Evolutionary conservation across 1,139 yeast genomes (phyloP), one percentile per base, ranked within the genome.

Genomic region (Yamadazyma conglobata): DNA sequence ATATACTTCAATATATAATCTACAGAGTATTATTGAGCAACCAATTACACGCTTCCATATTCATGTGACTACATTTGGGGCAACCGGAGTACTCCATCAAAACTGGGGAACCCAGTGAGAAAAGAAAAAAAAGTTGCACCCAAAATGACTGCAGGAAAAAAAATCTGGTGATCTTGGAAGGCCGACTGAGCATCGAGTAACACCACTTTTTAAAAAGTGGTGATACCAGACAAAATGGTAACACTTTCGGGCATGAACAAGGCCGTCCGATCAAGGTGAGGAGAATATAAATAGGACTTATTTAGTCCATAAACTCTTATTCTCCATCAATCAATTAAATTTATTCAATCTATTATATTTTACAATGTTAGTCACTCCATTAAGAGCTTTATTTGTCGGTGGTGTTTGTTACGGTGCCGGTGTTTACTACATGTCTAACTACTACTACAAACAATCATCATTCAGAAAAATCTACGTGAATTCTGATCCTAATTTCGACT

Each of bases 381-480:
- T 37, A 31, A 52, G 47, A 45, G 64, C 66, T 10, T 49, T 64
- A 31, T 27, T 56, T 9, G 38, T 52, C 19, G 70, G 70, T 27
- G 70, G 68, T 34, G 40, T 47, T 20, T 52, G 52, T 27, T 64
- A 64, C 39, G 65, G 63, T 10, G 32, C 53, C 10, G 67, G 63
- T 24, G 63, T 52, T 4, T 43, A 49, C 31, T 63, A 51, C 46
- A 66, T 65, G 72, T 41, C 53, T n/a, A 57, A 47, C 22, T 42
- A 49, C 38, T 64, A 63, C 48, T 62, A 57, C 45, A 37, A 48
- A 21, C 44, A 48, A 24, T 60, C 65, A n/a, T 32, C 52, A 6
- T 44, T 64, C 32, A 59, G 52, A 39, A 46, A 48, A 32, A 56
- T 56, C 18, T 65, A 48, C 37, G 60, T 54, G 18, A 40, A 40